Evolutionary conservation across 2,329 filamentous ascomycete species (phyloP), one percentile per base, ranked within the genome.

Genomic region (Calycina marina): DNA sequence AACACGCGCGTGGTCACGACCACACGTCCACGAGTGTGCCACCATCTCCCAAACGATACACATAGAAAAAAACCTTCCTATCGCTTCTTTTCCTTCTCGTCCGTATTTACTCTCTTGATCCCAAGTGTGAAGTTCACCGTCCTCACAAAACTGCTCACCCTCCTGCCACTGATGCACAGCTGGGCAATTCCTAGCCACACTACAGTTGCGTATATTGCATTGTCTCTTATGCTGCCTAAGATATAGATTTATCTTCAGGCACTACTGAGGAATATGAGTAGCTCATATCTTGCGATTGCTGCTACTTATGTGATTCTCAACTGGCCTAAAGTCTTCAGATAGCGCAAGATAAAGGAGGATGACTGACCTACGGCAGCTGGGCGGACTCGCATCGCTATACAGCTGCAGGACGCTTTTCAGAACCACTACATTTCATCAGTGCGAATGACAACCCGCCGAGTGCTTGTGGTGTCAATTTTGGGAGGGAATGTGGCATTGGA

Each of bases 401-500:
- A 5, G 62, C 64, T 51, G 73, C 68, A 58, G 72, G 70, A 10
- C 60, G 61, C 22, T 78, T 71, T 53, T 71, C 67, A 6, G 67
- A 62, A 41, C 64, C 63, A 18, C 76, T 75, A 52, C 74, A 79
- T 60, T 79, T 72, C 56, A 78, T 79, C 54, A 74, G 78, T 50
- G 72, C 73, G 37, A 64, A 75, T 45, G 74, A 79, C 54, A 52
- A 56, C 43, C 74, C 74, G 34, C 73, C 73, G 1, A 46, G 47
- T 11, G 57, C 53, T 28, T 78, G 74, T 56, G 61, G 60, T 38
- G 64, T 78, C 40, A 61, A 69, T 44, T 63, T 65, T 36, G 56
- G 60, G 14, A 66, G 74, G 33, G 74, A 78, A 55, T 79, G 73
- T 57, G 68, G 72, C 40, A 58, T 54, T 6, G 57, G 55, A 8